A percentile compares a stretch with the other conserved stretches of the same genome.
Conservation (phyloP, 139 green algal genomes). For the Chlorella sp. region DNA sequence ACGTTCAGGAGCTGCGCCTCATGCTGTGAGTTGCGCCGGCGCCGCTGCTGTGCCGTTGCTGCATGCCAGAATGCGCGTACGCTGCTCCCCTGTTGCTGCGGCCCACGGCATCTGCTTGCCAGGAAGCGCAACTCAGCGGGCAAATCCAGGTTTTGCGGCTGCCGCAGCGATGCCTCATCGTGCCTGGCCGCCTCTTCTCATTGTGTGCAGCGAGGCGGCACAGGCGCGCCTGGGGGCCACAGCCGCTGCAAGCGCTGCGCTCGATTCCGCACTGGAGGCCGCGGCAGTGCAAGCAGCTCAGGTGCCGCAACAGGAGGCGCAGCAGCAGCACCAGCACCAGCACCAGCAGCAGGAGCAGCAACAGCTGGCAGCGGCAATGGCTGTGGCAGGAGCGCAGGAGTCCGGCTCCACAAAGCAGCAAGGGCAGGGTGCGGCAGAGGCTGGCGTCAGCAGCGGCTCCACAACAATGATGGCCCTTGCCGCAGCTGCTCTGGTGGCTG, state of each 20-base stretch:
- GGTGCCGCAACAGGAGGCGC: neutral
- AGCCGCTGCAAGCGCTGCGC: neutral
- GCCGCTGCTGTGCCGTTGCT: no score
- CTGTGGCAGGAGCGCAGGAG: neutral
- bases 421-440: neutral
- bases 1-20: constrained; percentile 11
- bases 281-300: neutral
- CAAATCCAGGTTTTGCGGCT: no score
- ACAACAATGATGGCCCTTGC: neutral
- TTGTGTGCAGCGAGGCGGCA: neutral
- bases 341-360: neutral
- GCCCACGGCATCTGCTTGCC: no score
- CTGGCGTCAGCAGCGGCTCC: neutral
- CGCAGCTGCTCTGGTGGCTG: neutral
- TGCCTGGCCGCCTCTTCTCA: neutral
- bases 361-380: neutral
- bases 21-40: neutral
- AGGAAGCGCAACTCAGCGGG: no score
- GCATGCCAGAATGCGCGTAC: neutral
- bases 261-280: neutral
- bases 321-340: neutral
- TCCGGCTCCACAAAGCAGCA: neutral
- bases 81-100: neutral
- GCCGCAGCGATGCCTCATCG: no score
- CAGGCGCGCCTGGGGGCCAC: neutral